Base-by-base conservation (phyloP, 345 rosid species). In the Syzygium oleosum region DNA sequence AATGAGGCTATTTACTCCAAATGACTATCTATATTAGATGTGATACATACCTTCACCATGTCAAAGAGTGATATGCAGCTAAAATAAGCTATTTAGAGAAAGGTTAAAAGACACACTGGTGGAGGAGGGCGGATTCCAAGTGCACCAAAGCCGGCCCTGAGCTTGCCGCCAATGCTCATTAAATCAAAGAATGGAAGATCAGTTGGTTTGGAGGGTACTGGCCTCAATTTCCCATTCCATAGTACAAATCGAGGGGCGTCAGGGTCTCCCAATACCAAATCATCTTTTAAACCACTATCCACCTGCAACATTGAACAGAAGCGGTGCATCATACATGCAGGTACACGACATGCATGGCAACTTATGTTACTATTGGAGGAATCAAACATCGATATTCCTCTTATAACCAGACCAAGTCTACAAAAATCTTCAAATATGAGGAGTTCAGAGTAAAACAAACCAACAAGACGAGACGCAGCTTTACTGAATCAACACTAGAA, bases 211-310 rank as follows among this genome's bases (percentile, higher is more conserved):
- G 96, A 90, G 2, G 99, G 99, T 52, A 97, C 99, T 7, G 98
- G 98, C 91, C 98, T 95, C 87, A 97, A 87, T 89, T 94, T 95
- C 87, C 98, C 98, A 86, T 94, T 88, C 99, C 99, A 96, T 87
- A 96, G 88, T 49, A 96, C 99, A 87, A 96, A 97, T 84, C 98
- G 94, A 49, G 99, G 99, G 4, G 98, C 98, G 86, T 90, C 89
- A 73, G 99, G 99, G 89, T 97, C 99, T 83, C 99, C 99, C 89
- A 97, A 87, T n/a, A 97, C 98, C 88, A 95, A 89, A 88, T 97
- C 99, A 91, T 96, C 96, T 89, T 93, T 95, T 89, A 95, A 89
- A 29, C 99, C 98, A 89, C 96, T 94, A 88, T 95, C 98, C 88
- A 97, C 98, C 99, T 95, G 87, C 78, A 90, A 90, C 83, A 73